These are phyloP conservation scores for Trypanosoma avium DNA, from an alignment of 208 protist species.

Conservation along the genomic window DNA sequence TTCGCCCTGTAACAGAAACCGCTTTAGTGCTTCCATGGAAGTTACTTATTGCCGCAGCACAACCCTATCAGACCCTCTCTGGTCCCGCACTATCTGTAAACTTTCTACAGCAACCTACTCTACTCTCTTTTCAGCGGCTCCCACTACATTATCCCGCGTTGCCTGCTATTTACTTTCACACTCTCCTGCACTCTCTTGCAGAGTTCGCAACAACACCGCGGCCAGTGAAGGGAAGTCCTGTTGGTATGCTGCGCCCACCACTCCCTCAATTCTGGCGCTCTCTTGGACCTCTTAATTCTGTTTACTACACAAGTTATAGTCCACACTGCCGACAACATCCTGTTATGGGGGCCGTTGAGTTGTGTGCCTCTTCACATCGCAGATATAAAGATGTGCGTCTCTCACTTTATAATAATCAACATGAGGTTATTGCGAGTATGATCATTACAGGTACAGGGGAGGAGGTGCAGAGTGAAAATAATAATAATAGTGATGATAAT, in stretches of 20 bases:
- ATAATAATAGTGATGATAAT: too few relatives aligned
- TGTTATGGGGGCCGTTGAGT: slow-evolving; percentile 70
- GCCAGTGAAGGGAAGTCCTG: slow-evolving; percentile 38
- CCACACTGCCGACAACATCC: slow-evolving; percentile 37
- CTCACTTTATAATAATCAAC: slow-evolving; percentile 53
- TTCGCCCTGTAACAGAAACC: slow-evolving; percentile 18
- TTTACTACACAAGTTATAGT: slow-evolving; percentile 59
- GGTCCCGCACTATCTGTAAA: slow-evolving; percentile 72
- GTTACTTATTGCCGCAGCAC: slow-evolving; percentile 59
- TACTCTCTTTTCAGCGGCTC: slow-evolving; percentile 63
- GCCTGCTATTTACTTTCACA: slow-evolving; percentile 68
- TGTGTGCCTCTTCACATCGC: slow-evolving; percentile 52
- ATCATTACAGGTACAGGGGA: slow-evolving; percentile 51
- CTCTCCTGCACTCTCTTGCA: slow-evolving; percentile 72
- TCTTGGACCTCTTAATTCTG: slow-evolving; percentile 69
- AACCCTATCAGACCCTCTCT: slow-evolving; percentile 83
- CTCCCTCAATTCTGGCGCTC: slow-evolving; percentile 66
- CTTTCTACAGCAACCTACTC: slow-evolving; percentile 55
- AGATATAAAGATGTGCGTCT: slow-evolving; percentile 60
- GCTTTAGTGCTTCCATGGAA: slow-evolving; percentile 53
- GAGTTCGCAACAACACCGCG: slow-evolving; percentile 79
- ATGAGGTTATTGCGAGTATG: slow-evolving; percentile 62
- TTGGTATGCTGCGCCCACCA: slow-evolving; percentile 49
- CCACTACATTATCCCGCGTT: slow-evolving; percentile 49
- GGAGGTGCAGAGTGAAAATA: background rate